Percentiles rank a stretch among this genome's conserved stretches.
These are phyloP conservation scores for Curvularia hawaiiensis DNA, from an alignment of 2,329 filamentous ascomycete species.

Conservation along the genomic window DNA sequence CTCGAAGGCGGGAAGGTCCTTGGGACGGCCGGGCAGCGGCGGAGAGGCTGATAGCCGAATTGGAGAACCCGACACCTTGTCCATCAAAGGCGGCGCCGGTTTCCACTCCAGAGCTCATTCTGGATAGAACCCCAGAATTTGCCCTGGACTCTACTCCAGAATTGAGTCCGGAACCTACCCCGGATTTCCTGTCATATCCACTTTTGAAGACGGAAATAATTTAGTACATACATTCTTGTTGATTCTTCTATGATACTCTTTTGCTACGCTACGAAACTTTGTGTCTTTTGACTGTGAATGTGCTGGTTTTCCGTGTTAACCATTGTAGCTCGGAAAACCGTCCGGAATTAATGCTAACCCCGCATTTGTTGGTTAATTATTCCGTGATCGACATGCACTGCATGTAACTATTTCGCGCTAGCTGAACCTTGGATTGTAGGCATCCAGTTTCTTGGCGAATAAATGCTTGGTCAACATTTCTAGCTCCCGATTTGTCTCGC, in stretches of 20 bases:
- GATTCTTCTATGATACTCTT: background rate
- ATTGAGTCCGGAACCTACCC: background rate
- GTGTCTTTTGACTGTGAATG: background rate
- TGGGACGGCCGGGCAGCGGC: slow-evolving; percentile 9
- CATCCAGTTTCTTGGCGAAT: background rate
- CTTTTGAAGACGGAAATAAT: background rate
- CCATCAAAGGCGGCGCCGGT: background rate
- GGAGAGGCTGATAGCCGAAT: background rate
- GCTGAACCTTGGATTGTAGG: background rate
- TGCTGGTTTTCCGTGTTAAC: background rate
- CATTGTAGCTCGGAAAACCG: background rate
- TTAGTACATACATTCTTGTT: background rate
- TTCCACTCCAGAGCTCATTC: background rate
- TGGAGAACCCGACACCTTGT: background rate
- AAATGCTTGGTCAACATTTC: background rate
- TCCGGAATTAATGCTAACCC: background rate
- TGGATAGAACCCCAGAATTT: background rate
- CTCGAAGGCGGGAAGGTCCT: slow-evolving; percentile 6
- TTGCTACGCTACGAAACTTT: background rate
- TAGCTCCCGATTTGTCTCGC: background rate
- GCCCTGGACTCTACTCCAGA: background rate
- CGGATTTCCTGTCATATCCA: background rate
- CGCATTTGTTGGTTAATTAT: background rate
- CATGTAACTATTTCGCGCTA: background rate
- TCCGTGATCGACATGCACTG: background rate